Evolutionary conservation across 164 flowering plant genomes (phyloP).

Genomic region (Akebia trifoliata): DNA sequence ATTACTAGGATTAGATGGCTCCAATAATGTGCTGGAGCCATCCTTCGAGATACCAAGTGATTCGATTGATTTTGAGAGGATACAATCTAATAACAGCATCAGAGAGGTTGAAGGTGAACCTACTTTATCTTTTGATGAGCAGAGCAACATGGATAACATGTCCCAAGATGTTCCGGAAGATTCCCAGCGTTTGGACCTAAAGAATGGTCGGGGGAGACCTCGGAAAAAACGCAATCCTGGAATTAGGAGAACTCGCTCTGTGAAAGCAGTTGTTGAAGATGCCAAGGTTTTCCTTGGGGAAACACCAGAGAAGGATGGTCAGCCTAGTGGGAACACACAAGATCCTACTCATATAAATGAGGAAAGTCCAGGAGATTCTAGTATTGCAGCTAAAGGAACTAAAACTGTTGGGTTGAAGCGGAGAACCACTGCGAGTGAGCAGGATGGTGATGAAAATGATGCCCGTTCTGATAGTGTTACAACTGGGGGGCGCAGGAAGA

Average conservation of each 20-base stretch:
- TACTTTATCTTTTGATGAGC: conserved; percentile 28
- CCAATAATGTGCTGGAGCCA: conserved; percentile 3
- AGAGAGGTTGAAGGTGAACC: conserved; percentile 21
- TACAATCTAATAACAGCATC: conserved; percentile 17
- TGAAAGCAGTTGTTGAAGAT: conserved; percentile 59
- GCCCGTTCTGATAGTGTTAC: conserved; percentile 55
- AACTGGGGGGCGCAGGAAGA: conserved; percentile 49
- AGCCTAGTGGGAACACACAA: conserved; percentile 15
- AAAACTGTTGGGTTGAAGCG: conserved; percentile 42
- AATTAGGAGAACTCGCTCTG: conserved; percentile 37
- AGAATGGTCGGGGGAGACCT: conserved; percentile 23
- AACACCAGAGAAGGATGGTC: conserved; percentile 15
- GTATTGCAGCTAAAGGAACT: conserved; percentile 18
- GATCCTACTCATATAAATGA: conserved; percentile 28
- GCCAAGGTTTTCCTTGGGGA: conserved; percentile 42
- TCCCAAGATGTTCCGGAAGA: conserved; percentile 35
- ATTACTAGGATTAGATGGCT: conserved; percentile 5
- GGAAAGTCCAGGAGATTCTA: conserved; percentile 29
- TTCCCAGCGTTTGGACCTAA: conserved; percentile 37
- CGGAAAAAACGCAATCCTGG: conserved; percentile 29
- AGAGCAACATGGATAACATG: conserved; percentile 26
- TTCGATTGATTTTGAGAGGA: conserved; percentile 20
- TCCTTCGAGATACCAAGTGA: conserved; percentile 14
- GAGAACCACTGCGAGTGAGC: conserved; percentile 40
- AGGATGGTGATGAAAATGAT: conserved; percentile 53